These are phyloP conservation scores for Trichosporon coremiiforme DNA, from an alignment of 1,284 basidiomycete genomes.

Conservation along the genomic window DNA sequence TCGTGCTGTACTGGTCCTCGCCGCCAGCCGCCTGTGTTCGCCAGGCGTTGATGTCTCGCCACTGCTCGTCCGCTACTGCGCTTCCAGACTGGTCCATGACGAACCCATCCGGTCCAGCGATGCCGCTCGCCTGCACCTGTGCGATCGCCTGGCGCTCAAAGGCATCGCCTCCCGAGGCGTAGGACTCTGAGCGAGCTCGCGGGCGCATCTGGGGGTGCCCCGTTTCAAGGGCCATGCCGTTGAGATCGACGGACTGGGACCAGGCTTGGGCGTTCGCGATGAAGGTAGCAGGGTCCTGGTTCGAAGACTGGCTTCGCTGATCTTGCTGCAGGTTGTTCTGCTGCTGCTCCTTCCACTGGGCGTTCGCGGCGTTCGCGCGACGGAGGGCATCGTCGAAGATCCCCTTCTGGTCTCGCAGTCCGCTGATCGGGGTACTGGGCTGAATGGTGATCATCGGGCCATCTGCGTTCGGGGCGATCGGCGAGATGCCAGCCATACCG, in stretches of 20 bases:
- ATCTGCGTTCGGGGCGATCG: constrained; percentile 52
- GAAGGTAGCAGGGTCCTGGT: constrained; percentile 7
- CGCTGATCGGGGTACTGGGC: constrained; percentile 56
- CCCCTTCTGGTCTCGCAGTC: constrained; percentile 50
- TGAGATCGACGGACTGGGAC: constrained; percentile 22
- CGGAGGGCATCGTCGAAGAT: constrained; percentile 52
- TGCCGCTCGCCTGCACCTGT: constrained; percentile 22
- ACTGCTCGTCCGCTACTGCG: constrained; percentile 23
- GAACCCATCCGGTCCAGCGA: neutral
- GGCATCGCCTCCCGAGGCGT: constrained; percentile 35
- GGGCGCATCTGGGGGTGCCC: constrained; percentile 32
- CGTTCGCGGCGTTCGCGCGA: constrained; percentile 33
- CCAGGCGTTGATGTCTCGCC: constrained; percentile 33
- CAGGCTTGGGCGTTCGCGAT: constrained; percentile 24
- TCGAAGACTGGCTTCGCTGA: constrained; percentile 32
- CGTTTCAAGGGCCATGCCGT: constrained; percentile 18
- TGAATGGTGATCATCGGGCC: constrained; percentile 57
- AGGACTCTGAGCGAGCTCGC: constrained; percentile 53
- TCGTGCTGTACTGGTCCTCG: constrained; percentile 28
- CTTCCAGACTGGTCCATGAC: constrained; percentile 7
- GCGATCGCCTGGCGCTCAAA: constrained; percentile 40
- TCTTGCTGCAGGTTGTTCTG: constrained; percentile 35
- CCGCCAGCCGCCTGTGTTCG: constrained; percentile 27
- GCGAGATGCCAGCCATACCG: constrained; percentile 54
- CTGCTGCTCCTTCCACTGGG: constrained; percentile 24